phyloP scores from a whole-genome alignment of 164 flowering plant species.

The Umbellularia californica region DNA sequence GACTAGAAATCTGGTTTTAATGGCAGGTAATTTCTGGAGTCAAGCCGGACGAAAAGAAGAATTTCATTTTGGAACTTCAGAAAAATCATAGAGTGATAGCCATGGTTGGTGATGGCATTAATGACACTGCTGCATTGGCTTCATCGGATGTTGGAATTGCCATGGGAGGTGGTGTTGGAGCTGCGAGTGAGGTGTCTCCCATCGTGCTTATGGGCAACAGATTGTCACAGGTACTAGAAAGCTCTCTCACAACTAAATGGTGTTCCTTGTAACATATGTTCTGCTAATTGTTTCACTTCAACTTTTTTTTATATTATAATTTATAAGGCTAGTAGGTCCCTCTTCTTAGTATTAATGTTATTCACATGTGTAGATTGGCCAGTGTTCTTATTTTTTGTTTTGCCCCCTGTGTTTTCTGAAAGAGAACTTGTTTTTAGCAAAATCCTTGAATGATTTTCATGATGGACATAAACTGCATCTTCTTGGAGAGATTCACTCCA shows the following conservation, averaged over 20 bases:
- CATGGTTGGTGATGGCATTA: slow-evolving; percentile 99
- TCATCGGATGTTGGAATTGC: slow-evolving; percentile 85
- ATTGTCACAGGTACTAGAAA: slow-evolving; percentile 67
- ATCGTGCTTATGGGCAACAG: slow-evolving; percentile 85
- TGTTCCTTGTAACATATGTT: neutral
- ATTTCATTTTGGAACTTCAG: slow-evolving; percentile 66
- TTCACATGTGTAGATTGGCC: neutral
- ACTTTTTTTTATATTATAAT: too few relatives aligned
- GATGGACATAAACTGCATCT: neutral
- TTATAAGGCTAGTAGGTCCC: neutral
- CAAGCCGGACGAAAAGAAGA: slow-evolving; percentile 82
- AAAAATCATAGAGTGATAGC: slow-evolving; percentile 66
- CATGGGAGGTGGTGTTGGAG: slow-evolving; percentile 94
- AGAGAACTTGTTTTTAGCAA: neutral
- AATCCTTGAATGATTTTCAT: neutral
- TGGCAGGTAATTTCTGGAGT: slow-evolving; percentile 79
- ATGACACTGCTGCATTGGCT: slow-evolving; percentile 98
- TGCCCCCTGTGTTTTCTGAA: neutral
- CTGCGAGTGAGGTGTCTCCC: slow-evolving; percentile 95
- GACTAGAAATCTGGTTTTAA: slow-evolving; percentile 5
- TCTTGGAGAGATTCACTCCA: neutral
- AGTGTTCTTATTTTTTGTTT: neutral
- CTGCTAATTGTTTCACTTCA: neutral
- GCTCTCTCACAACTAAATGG: neutral
- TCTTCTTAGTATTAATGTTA: neutral